Conservation (phyloP, 2,329 filamentous ascomycete species). For the Verticillium tricorpus region DNA sequence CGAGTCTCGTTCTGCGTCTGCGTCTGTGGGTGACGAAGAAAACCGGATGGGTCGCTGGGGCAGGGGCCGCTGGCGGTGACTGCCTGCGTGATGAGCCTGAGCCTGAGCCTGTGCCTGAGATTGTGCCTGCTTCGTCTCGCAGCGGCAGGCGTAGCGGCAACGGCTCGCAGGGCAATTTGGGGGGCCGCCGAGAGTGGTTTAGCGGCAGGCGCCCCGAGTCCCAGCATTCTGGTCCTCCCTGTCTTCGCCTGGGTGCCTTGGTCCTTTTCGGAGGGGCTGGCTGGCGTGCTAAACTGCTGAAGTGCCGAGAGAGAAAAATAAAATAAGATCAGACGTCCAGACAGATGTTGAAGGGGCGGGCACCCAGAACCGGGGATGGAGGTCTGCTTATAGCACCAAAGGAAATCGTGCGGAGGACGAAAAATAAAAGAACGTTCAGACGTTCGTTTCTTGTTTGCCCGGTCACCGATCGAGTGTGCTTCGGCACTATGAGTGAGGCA, state of each 20-base stretch:
- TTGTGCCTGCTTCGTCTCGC: not conserved
- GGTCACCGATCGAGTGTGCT: not conserved
- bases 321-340: not conserved
- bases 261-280: not conserved
- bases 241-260: not conserved
- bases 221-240: slow-evolving; percentile 8
- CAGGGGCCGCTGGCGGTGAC: not conserved
- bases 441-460: not conserved
- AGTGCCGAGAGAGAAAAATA: too few relatives aligned
- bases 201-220: slow-evolving; percentile 4
- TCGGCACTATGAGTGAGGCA: not conserved
- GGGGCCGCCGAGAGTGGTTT: slow-evolving; percentile 4
- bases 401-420: not conserved
- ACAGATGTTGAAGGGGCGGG: not conserved
- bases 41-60: not conserved
- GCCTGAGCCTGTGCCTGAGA: not conserved
- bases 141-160: not conserved
- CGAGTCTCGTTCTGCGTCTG: not conserved
- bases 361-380: not conserved
- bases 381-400: too few relatives aligned
- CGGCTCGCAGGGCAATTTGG: not conserved
- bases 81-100: not conserved
- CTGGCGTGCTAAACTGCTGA: too few relatives aligned
- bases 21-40: not conserved
- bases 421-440: not conserved